Evolutionary conservation across 176 grass and related monocot species (phyloP).

Genomic region (Carex cristatella): DNA sequence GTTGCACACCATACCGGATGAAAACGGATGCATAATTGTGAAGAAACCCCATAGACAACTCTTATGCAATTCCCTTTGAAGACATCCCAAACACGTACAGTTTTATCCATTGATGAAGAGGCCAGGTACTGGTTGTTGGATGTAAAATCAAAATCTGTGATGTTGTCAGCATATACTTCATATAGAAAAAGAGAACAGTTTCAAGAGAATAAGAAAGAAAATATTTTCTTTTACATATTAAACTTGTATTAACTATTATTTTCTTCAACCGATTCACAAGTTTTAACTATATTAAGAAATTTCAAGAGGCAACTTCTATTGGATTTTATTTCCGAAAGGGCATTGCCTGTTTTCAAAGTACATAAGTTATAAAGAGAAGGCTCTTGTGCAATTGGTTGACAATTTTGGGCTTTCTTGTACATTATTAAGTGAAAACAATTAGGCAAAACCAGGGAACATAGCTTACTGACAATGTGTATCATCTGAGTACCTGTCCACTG

Average conservation of each 20-base stretch:
- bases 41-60: conserved; percentile 94
- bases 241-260: neutral
- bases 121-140: conserved; percentile 99
- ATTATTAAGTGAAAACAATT: neutral
- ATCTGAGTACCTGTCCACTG: neutral
- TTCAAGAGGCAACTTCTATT: neutral
- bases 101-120: conserved; percentile 98
- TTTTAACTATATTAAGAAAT: neutral
- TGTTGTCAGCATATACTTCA: conserved; percentile 52
- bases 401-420: neutral
- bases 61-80: conserved; percentile 87
- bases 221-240: neutral
- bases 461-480: neutral
- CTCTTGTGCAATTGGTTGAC: neutral
- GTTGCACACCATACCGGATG: conserved; percentile 57
- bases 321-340: neutral
- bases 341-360: neutral
- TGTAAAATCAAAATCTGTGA: conserved; percentile 99
- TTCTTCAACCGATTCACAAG: neutral
- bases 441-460: neutral
- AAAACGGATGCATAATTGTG: conserved; percentile 91
- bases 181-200: conserved; percentile 17
- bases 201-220: neutral
- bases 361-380: neutral
- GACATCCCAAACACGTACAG: conserved; percentile 84